Evolutionary conservation across 495 filamentous ascomycete genomes (phyloP), one percentile per base, ranked within the genome.

Genomic region (Beverwykella pulmonaria): DNA sequence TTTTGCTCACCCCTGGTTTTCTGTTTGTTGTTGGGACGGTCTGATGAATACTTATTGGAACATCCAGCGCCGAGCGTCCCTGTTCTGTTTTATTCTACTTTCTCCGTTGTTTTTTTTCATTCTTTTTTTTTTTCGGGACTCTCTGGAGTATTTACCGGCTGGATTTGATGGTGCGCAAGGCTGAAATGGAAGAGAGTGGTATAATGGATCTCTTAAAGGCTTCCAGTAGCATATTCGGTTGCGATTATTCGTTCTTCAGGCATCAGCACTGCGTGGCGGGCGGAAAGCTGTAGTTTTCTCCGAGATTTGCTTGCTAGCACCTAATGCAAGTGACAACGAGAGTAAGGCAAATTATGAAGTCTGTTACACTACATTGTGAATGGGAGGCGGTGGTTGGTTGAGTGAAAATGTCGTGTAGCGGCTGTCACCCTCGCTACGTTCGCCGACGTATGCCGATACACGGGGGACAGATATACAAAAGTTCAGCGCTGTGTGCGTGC

Each of bases 11-110:
- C 26, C 29, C 29, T 26, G 32, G 15, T 44, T 14, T 44, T 15
- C 17, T 44, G 6, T 9, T n/a, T 44, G 17, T 44, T 44, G 8
- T 44, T 57, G 29, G 20, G 53, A 57, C 53, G 53, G 41, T 39
- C 30, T 57, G 26, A 57, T 9, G 53, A 57, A 19, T 57, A n/a
- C 53, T 30, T 41, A 39, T 22, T 41, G 39, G 39, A 34, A 14
- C 39, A 10, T 44, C 17, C 17, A 15, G 39, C 39, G 39, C 39
- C 17, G 39, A 44, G 39, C 39, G 39, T 44, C 39, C 39, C 17
- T 44, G 15, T 44, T n/a, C 39, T 44, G 3, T n/a, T 44, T n/a
- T 34, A 12, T 34, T 12, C 32, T 5, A 5, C 12, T 34, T 12
- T 34, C 6, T 34, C 32, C 32, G n/a, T n/a, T n/a, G n/a, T n/a